These are phyloP conservation scores for Annulohypoxylon maeteangense DNA, from an alignment of 495 filamentous ascomycete genomes.

Conservation along the genomic window DNA sequence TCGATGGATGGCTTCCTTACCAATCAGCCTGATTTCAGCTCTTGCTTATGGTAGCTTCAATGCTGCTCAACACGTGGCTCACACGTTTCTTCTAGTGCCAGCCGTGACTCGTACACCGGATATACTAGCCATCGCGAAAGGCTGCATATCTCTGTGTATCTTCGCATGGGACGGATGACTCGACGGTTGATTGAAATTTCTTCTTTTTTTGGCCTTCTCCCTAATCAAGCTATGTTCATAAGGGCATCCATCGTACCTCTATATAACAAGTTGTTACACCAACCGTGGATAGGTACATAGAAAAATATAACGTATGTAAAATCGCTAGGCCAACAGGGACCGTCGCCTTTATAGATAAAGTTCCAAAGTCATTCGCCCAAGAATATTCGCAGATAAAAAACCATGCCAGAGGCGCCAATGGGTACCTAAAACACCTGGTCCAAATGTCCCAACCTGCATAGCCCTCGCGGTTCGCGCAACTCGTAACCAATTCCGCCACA, in stretches of 20 bases:
- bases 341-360: background rate
- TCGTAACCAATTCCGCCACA: constrained; percentile 15
- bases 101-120: constrained; percentile 10
- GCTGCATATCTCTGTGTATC: background rate
- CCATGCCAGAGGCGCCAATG: constrained; percentile 6
- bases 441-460: constrained; percentile 17
- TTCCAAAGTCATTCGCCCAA: constrained; percentile 13
- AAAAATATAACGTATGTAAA: constrained; percentile 25
- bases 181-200: background rate
- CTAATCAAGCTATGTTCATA: constrained; percentile 6
- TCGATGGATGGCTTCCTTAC: constrained; percentile 18
- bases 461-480: constrained; percentile 12
- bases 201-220: constrained; percentile 13
- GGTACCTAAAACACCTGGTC: constrained; percentile 33
- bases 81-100: background rate
- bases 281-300: constrained; percentile 31
- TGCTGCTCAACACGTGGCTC: constrained; percentile 27
- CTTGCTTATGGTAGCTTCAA: background rate
- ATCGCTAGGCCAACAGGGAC: background rate
- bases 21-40: constrained; percentile 30
- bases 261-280: constrained; percentile 28
- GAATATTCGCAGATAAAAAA: constrained; percentile 8
- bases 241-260: constrained; percentile 8
- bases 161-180: background rate
- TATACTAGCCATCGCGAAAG: background rate